phyloP scores from a whole-genome alignment of 2,329 filamentous ascomycete genomes.

The Ophiostoma fasciatum region DNA sequence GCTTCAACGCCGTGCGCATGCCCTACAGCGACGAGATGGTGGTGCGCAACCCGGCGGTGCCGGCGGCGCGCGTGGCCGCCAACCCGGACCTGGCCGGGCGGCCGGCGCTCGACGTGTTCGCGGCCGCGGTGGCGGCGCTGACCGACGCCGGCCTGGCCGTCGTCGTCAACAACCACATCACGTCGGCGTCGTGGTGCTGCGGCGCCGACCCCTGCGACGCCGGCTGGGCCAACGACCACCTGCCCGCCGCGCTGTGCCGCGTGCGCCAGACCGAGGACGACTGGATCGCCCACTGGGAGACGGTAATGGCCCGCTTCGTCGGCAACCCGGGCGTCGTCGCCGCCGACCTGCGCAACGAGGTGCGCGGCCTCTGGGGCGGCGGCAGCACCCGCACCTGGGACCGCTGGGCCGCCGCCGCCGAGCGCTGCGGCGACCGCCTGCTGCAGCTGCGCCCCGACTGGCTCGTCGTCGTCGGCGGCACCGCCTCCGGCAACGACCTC shows the following conservation, averaged over 20 bases:
- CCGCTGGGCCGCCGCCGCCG: slow-evolving; percentile 48
- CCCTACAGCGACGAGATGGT: slow-evolving; percentile 59
- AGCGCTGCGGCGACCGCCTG: slow-evolving; percentile 45
- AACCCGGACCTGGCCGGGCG: slow-evolving; percentile 45
- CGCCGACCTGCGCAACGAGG: slow-evolving; percentile 54
- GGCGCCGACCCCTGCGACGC: slow-evolving; percentile 53
- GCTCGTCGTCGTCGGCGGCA: slow-evolving; percentile 54
- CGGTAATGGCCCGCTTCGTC: slow-evolving; percentile 43
- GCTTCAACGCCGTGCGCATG: slow-evolving; percentile 56
- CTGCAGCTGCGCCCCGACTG: slow-evolving; percentile 45
- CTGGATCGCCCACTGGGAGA: slow-evolving; percentile 54
- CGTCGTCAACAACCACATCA: slow-evolving; percentile 58
- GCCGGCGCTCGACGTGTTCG: slow-evolving; percentile 45
- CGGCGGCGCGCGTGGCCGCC: slow-evolving; percentile 34
- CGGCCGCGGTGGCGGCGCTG: slow-evolving; percentile 41
- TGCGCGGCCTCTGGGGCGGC: slow-evolving; percentile 52
- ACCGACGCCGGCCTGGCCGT: slow-evolving; percentile 49
- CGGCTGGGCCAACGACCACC: slow-evolving; percentile 50
- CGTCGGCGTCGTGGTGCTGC: slow-evolving; percentile 53
- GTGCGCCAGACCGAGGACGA: slow-evolving; percentile 48
- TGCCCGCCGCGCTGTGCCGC: slow-evolving; percentile 39
- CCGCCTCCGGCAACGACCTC: slow-evolving; percentile 52
- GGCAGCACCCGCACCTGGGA: slow-evolving; percentile 55
- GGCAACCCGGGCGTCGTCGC: slow-evolving; percentile 49
- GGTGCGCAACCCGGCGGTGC: slow-evolving; percentile 39